Evolutionary conservation across 768 basidiomycete genomes (phyloP).

Genomic region (Russula dissimulans): DNA sequence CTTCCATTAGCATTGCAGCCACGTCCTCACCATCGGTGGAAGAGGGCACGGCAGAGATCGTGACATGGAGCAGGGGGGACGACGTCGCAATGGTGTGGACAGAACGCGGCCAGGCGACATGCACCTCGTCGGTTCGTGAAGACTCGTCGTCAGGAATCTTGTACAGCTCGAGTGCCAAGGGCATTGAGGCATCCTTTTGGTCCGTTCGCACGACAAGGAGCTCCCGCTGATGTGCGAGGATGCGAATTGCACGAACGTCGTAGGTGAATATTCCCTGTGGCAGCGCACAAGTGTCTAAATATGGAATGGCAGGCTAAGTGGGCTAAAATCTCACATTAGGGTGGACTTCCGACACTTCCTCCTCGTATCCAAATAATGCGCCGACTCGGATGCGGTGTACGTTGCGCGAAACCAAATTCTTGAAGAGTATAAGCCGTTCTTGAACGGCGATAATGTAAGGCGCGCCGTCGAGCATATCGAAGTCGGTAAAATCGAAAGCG

Average conservation of each 20-base stretch:
- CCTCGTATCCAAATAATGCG: slow-evolving; percentile 14
- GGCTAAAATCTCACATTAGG: slow-evolving; percentile 13
- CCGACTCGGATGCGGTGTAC: slow-evolving; percentile 9
- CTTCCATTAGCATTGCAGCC: slow-evolving; percentile 2
- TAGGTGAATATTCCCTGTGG: slow-evolving; percentile 14
- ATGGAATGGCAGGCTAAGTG: background rate
- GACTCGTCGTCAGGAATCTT: slow-evolving; percentile 6
- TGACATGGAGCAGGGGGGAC: background rate
- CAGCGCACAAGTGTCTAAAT: slow-evolving; percentile 7
- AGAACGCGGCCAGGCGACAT: slow-evolving; percentile 7
- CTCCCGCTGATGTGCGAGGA: slow-evolving; percentile 13
- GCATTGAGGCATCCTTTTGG: slow-evolving; percentile 2
- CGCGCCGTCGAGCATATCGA: slow-evolving; percentile 9
- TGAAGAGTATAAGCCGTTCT: slow-evolving; percentile 9
- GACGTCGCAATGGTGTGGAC: slow-evolving; percentile 12
- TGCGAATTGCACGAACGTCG: slow-evolving; percentile 17
- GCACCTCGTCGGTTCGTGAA: background rate
- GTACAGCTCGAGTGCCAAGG: slow-evolving; percentile 14
- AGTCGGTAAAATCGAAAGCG: slow-evolving; percentile 13
- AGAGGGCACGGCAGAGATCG: slow-evolving; percentile 13
- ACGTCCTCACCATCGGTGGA: slow-evolving; percentile 8
- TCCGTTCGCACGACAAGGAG: slow-evolving; percentile 17
- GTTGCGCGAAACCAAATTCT: slow-evolving; percentile 10
- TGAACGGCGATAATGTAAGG: slow-evolving; percentile 9
- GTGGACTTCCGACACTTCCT: slow-evolving; percentile 8